These are phyloP conservation scores for Hanseniaspora guilliermondii DNA, from an alignment of 805 yeast species.

Conservation along the genomic window DNA sequence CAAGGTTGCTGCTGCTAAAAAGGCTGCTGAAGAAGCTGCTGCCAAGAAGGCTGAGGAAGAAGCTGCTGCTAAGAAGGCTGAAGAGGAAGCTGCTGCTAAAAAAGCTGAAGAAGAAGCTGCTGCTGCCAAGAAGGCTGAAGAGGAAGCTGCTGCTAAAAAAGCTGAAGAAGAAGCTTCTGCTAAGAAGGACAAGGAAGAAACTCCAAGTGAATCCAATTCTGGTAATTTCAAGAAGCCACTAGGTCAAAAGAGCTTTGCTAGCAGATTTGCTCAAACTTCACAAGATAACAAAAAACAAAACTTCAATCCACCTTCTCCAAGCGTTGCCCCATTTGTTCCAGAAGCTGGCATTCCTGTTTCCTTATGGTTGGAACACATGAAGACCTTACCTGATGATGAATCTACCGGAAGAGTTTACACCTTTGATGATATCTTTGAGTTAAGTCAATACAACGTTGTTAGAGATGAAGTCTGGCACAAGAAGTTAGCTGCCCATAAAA, in stretches of 20 bases:
- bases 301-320: not conserved
- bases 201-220: not conserved
- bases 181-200: not conserved
- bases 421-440: slow-evolving; percentile 3
- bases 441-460: slow-evolving; percentile 4
- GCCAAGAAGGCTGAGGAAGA: slow-evolving; percentile 15
- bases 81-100: slow-evolving; percentile 12
- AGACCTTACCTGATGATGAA: slow-evolving; percentile 34
- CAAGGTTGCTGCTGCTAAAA: slow-evolving; percentile 10
- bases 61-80: not conserved
- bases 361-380: slow-evolving; percentile 5
- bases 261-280: slow-evolving; percentile 11
- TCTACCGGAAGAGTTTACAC: slow-evolving; percentile 15
- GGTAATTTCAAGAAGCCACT: slow-evolving; percentile 6
- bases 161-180: slow-evolving; percentile 1
- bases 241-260: slow-evolving; percentile 2
- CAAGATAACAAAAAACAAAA: slow-evolving; percentile 7
- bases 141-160: slow-evolving; percentile 9
- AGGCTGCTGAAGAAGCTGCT: slow-evolving; percentile 16
- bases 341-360: slow-evolving; percentile 7
- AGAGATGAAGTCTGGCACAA: slow-evolving; percentile 12
- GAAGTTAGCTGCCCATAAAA: not conserved
- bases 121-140: slow-evolving; percentile 14
- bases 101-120: slow-evolving; percentile 15
- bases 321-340: slow-evolving; percentile 4